Evolutionary conservation across 2,329 filamentous ascomycete genomes (phyloP).

Genomic region (Xenoacremonium recifei): DNA sequence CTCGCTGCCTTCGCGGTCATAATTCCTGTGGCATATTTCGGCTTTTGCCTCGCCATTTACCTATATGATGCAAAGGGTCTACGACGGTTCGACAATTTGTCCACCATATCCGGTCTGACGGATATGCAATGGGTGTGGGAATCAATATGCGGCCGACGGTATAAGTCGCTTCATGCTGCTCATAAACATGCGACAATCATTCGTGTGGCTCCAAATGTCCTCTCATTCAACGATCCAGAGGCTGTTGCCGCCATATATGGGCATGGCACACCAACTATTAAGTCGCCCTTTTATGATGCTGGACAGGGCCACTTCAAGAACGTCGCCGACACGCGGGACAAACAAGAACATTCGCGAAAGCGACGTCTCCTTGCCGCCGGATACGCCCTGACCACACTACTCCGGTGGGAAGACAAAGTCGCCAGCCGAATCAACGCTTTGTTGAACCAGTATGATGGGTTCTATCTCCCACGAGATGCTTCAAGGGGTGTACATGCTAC

Average conservation of each 20-base stretch:
- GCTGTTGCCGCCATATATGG: neutral
- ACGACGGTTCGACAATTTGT: too few species aligned
- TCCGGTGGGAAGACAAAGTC: neutral
- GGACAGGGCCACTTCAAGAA: neutral
- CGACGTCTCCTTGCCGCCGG: neutral
- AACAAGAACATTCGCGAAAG: neutral
- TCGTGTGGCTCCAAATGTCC: neutral
- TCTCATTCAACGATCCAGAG: neutral
- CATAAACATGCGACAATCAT: too few species aligned
- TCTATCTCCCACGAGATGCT: too few species aligned
- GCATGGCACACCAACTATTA: neutral
- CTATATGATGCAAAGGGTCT: too few species aligned
- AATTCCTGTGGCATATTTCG: too few species aligned
- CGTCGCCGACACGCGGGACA: neutral
- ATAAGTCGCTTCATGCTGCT: too few species aligned
- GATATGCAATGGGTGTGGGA: too few species aligned
- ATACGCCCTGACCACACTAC: neutral
- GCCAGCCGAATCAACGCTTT: neutral
- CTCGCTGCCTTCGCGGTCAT: too few species aligned
- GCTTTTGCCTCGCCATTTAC: too few species aligned
- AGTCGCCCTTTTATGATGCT: neutral
- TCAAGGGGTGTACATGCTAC: too few species aligned
- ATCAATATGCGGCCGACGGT: too few species aligned
- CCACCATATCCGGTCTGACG: too few species aligned
- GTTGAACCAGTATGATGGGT: neutral